A percentile compares a stretch with the other conserved stretches of the same genome.
These are phyloP conservation scores for Hypoxylon sp. DNA, from an alignment of 2,329 filamentous ascomycete genomes.

Conservation along the genomic window DNA sequence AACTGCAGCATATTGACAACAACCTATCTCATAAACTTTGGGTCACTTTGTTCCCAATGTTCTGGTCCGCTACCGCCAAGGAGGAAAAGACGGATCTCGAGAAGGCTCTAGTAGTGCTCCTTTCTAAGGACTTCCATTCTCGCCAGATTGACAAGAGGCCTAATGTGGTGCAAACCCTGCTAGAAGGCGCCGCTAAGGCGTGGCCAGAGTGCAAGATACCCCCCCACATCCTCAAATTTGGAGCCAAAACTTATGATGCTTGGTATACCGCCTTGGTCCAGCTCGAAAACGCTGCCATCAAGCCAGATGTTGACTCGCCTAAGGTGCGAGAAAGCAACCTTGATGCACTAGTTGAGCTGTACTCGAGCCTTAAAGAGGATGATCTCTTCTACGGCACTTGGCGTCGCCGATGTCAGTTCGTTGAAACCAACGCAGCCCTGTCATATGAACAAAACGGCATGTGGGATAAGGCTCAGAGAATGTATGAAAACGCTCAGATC, in stretches of 20 bases:
- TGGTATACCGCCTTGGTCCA: slow-evolving; percentile 97
- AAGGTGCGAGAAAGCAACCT: slow-evolving; percentile 92
- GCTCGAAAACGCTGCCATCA: slow-evolving; percentile 88
- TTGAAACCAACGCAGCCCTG: slow-evolving; percentile 95
- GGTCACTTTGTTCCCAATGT: slow-evolving; percentile 91
- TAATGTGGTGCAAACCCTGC: slow-evolving; percentile 92
- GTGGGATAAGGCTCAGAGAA: slow-evolving; percentile 98
- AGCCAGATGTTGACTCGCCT: slow-evolving; percentile 85
- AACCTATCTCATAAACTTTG: slow-evolving; percentile 89
- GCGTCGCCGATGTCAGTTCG: slow-evolving; percentile 93
- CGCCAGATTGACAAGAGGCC: slow-evolving; percentile 94
- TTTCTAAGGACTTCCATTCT: slow-evolving; percentile 96
- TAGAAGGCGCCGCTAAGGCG: slow-evolving; percentile 87
- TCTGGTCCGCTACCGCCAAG: slow-evolving; percentile 87
- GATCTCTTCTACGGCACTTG: slow-evolving; percentile 98
- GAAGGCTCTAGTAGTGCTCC: slow-evolving; percentile 86
- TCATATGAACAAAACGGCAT: slow-evolving; percentile 99
- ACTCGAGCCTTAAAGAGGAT: slow-evolving; percentile 90
- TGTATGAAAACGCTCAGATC: slow-evolving; percentile 97
- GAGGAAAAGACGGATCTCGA: slow-evolving; percentile 93
- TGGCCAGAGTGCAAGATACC: slow-evolving; percentile 92
- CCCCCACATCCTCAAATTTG: slow-evolving; percentile 94
- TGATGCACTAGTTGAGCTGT: slow-evolving; percentile 94
- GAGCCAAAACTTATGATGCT: slow-evolving; percentile 92
- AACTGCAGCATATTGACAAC: slow-evolving; percentile 90